These are phyloP conservation scores for Solanum hybrid DNA, from an alignment of 305 asterid genomes.

Conservation along the genomic window DNA sequence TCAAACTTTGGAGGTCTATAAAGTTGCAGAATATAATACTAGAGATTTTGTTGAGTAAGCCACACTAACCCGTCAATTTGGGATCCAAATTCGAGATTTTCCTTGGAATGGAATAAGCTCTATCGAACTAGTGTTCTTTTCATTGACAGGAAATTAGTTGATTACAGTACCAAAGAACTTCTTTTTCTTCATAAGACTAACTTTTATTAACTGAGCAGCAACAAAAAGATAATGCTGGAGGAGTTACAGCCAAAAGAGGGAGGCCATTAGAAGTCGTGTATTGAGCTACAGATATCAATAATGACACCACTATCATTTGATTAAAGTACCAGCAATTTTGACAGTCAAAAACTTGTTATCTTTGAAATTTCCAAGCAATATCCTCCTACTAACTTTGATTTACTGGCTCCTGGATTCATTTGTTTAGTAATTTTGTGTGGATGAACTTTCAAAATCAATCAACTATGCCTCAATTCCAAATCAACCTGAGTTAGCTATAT, in stretches of 20 bases:
- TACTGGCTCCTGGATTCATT: neutral
- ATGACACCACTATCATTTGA: neutral
- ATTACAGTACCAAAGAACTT: neutral
- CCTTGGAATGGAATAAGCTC: neutral
- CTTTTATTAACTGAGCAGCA: neutral
- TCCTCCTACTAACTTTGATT: neutral
- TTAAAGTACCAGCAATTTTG: neutral
- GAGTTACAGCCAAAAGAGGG: neutral
- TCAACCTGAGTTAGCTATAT: neutral
- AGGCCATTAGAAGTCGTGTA: neutral
- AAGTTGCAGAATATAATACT: neutral
- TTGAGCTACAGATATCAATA: neutral
- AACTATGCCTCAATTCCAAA: neutral
- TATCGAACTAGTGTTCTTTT: neutral
- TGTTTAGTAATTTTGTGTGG: neutral
- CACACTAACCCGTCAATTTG: neutral
- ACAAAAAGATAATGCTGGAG: neutral
- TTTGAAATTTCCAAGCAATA: neutral
- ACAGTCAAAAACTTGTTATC: neutral
- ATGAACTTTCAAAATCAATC: neutral
- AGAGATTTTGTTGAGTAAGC: neutral
- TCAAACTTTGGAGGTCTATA: neutral
- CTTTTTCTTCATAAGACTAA: neutral
- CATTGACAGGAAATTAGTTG: neutral
- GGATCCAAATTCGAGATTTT: neutral